Conservation (phyloP, 2,329 filamentous ascomycete species). For the Ophiostoma sp. region DNA sequence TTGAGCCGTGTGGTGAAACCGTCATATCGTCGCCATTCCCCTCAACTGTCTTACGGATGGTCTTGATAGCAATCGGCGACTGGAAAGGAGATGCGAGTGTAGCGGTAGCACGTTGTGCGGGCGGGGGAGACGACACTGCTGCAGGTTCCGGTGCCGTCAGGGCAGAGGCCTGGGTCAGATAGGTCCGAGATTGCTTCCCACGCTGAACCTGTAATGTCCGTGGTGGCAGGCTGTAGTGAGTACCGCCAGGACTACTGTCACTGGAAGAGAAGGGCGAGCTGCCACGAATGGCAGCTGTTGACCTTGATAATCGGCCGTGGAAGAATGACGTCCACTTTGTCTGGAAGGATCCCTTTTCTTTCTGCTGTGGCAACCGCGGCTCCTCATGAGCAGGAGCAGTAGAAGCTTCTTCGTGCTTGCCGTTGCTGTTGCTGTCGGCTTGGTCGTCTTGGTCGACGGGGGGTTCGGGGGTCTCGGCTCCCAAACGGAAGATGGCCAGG, state of each 20-base stretch:
- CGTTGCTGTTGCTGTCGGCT: background rate
- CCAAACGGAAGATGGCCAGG: constrained; percentile 29
- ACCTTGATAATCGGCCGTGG: constrained; percentile 45
- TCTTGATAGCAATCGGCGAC: constrained; percentile 16
- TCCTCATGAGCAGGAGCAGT: background rate
- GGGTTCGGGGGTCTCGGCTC: constrained; percentile 27
- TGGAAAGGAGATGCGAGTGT: constrained; percentile 13
- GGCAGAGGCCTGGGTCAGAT: constrained; percentile 40
- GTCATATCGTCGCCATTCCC: background rate
- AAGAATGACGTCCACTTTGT: constrained; percentile 59
- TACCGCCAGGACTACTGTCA: constrained; percentile 35
- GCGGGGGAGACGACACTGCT: constrained; percentile 18
- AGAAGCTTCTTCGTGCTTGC: background rate
- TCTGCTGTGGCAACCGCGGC: background rate
- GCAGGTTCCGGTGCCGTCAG: constrained; percentile 30
- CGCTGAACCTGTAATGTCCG: constrained; percentile 35
- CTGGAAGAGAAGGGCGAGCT: constrained; percentile 33
- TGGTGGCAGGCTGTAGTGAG: constrained; percentile 35
- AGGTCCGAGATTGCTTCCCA: constrained; percentile 36
- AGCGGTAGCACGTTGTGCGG: constrained; percentile 12
- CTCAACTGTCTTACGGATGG: background rate
- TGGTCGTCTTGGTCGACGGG: constrained; percentile 21
- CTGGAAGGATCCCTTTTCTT: constrained; percentile 27
- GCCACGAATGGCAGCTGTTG: constrained; percentile 34
- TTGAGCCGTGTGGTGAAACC: background rate